Base-by-base conservation (phyloP, 257 asterid species). In the Nicotiana attenuata region DNA sequence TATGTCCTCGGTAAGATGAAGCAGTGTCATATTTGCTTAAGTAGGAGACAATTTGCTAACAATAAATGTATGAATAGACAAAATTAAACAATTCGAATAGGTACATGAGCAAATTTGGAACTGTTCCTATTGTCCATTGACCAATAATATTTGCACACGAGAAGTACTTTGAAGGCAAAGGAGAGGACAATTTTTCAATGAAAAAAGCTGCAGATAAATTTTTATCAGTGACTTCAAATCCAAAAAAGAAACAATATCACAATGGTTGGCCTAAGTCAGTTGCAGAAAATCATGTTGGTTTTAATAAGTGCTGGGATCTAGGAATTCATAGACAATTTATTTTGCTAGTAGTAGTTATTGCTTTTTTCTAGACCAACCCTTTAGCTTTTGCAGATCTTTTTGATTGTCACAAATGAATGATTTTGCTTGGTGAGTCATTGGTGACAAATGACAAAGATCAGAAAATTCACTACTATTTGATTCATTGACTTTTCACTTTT, bases 281-380 rank as follows among this genome's bases (percentile, higher is more conserved):
- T 71, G 78, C 35, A 45, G 78, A 41, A 22, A 45, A 64, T 56
- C 52, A 75, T 55, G 59, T 65, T 60, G 65, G 61, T 47, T 13
- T 56, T 53, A 31, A 19, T 24, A 66, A 57, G 80, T 84, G 82
- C 68, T 81, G 81, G 67, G 41, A 81, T 76, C 53, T 64, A 76
- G 56, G 69, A 75, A 75, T 41, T 50, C 65, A 41, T 56, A 69
- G 66, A 19, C 57, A 41, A 81, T 71, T 35, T 47, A 45, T 45
- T 45, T 22, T 55, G 17, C 60, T 55, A 55, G 35, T 31, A 31
- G 35, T 55, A 55, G 59, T 68, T 67, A 22, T 38, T 57, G 66
- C 65, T 64, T 79, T 64, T 77, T 52, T 17, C 29, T 85, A 68
- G 85, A 26, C 4, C 67, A 63, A 29, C 77, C 85, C 69, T 78